phyloP scores from a whole-genome alignment of 2,329 filamentous ascomycete species.

The Exutisphaerella laricina region DNA sequence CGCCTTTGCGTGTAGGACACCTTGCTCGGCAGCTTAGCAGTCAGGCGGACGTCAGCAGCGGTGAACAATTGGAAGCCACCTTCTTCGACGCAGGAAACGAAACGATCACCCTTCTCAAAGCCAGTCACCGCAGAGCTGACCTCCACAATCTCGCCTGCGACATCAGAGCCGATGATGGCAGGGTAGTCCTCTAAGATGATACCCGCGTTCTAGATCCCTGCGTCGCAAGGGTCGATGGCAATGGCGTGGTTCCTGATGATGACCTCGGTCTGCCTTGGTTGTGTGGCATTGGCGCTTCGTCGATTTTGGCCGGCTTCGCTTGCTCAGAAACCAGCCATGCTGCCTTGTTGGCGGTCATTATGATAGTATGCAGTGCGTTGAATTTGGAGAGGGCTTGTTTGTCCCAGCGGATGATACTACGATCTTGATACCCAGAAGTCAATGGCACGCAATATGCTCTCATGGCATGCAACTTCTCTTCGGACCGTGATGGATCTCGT shows the following conservation, averaged over 20 bases:
- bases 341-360: constrained; percentile 16
- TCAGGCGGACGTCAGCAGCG: constrained; percentile 11
- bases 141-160: constrained; percentile 26
- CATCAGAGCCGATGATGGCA: constrained; percentile 27
- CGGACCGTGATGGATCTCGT: too few relatives aligned
- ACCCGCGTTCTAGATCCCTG: constrained; percentile 29
- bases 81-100: constrained; percentile 6
- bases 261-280: constrained; percentile 27
- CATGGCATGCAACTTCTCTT: too few relatives aligned
- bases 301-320: constrained; percentile 18
- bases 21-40: constrained; percentile 17
- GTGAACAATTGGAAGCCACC: constrained; percentile 24
- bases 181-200: constrained; percentile 25
- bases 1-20: constrained; percentile 19
- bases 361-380: too few relatives aligned
- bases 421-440: too few relatives aligned
- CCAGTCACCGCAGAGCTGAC: constrained; percentile 25
- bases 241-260: constrained; percentile 35
- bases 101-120: constrained; percentile 7
- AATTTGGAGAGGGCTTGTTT: too few relatives aligned
- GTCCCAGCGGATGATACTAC: too few relatives aligned
- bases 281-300: constrained; percentile 20
- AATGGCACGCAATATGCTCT: too few relatives aligned
- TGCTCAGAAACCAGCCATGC: constrained; percentile 20
- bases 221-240: constrained; percentile 39